Evolutionary conservation across 768 basidiomycete genomes (phyloP).

Genomic region (Panellus pusillus): DNA sequence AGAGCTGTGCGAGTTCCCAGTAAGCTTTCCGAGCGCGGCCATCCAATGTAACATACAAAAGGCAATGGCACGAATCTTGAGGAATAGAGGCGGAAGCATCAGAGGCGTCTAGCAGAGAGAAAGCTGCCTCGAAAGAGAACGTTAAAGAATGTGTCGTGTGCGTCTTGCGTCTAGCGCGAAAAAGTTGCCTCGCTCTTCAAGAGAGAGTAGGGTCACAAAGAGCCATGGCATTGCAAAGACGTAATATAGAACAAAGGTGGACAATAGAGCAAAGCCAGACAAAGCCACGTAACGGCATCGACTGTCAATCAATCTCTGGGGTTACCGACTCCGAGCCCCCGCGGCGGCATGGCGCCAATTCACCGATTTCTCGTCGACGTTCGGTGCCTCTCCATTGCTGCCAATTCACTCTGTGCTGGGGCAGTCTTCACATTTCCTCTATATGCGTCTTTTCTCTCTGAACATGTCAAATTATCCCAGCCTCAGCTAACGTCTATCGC

Average conservation of each 20-base stretch:
- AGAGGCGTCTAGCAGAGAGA: neutral
- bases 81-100: conserved; percentile 9
- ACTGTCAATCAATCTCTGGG: no score
- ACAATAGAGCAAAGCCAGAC: neutral
- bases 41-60: conserved; percentile 9
- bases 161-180: conserved; percentile 11
- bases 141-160: neutral
- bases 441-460: conserved; percentile 61
- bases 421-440: conserved; percentile 80
- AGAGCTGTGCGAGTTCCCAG: conserved; percentile 31
- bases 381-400: conserved; percentile 52
- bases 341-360: no score
- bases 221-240: neutral
- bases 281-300: no score
- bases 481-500: conserved; percentile 78
- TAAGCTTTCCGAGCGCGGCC: neutral
- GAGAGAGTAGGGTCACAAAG: conserved; percentile 7
- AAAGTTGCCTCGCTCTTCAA: conserved; percentile 7
- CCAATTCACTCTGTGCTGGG: conserved; percentile 75
- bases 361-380: no score
- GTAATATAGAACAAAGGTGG: neutral
- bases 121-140: neutral
- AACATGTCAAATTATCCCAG: conserved; percentile 64
- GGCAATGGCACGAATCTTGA: conserved; percentile 14
- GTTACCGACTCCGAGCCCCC: no score